Conservation (phyloP, 768 basidiomycete genomes). For the Leccinum arenicola region DNA sequence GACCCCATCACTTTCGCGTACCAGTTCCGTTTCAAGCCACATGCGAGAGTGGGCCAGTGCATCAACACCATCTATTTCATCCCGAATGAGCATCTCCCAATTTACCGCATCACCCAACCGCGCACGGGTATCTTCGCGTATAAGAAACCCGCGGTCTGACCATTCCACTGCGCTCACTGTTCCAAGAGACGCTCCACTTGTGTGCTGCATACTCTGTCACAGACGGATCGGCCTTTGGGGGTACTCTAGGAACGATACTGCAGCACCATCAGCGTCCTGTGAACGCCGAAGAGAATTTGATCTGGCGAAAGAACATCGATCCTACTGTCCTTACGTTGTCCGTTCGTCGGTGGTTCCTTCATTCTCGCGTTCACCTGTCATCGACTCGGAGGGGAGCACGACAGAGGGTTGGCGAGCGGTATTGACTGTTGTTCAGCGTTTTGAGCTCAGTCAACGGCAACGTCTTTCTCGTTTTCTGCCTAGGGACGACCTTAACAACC, state of each 20-base stretch:
- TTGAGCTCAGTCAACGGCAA: slow-evolving; percentile 59
- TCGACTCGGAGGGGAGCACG: slow-evolving; percentile 24
- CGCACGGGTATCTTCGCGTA: slow-evolving; percentile 1
- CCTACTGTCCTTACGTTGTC: slow-evolving; percentile 83
- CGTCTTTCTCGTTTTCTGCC: slow-evolving; percentile 36
- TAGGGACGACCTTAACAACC: slow-evolving; percentile 16
- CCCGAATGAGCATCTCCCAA: slow-evolving; percentile 21
- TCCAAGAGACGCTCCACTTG: slow-evolving; percentile 45
- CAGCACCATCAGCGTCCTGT: slow-evolving; percentile 8
- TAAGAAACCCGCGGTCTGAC: slow-evolving; percentile 6
- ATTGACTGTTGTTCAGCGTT: slow-evolving; percentile 62
- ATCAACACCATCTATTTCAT: slow-evolving; percentile 22
- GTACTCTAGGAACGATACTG: slow-evolving; percentile 40
- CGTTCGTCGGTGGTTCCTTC: slow-evolving; percentile 65
- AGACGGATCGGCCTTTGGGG: slow-evolving; percentile 81
- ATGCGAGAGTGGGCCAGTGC: slow-evolving; percentile 19
- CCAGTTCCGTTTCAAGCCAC: slow-evolving; percentile 30
- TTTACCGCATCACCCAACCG: slow-evolving; percentile 16
- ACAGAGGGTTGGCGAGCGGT: slow-evolving; percentile 83
- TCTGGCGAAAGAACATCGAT: slow-evolving; percentile 76
- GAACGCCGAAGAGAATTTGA: slow-evolving; percentile 55
- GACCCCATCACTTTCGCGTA: slow-evolving; percentile 32
- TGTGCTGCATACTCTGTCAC: slow-evolving; percentile 71
- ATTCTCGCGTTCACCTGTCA: slow-evolving; percentile 33
- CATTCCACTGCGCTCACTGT: not conserved